Evolutionary conservation across 1,284 basidiomycete genomes (phyloP).

Genomic region (Cerioporus squamosus): DNA sequence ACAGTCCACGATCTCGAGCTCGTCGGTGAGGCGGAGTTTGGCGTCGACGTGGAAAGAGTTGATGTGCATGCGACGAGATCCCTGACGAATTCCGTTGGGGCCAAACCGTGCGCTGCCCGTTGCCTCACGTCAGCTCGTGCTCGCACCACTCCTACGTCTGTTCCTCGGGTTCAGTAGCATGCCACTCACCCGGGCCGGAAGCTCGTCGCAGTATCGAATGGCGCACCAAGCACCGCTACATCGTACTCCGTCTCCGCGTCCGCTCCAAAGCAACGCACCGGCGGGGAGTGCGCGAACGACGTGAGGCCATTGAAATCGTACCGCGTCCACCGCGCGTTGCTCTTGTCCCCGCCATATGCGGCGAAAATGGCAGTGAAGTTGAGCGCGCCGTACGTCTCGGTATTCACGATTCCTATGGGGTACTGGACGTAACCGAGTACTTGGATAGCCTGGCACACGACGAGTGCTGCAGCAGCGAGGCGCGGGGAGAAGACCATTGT

Average conservation of each 20-base stretch:
- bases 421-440: conserved; percentile 6
- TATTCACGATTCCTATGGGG: conserved; percentile 8
- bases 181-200: conserved; percentile 36
- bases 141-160: no score
- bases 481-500: not conserved
- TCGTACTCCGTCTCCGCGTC: conserved; percentile 33
- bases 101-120: conserved; percentile 37
- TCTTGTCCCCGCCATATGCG: conserved; percentile 16
- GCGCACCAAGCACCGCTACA: conserved; percentile 39
- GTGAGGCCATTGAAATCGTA: conserved; percentile 36
- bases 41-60: conserved; percentile 35
- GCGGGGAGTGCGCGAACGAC: conserved; percentile 32
- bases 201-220: conserved; percentile 40
- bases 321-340: conserved; percentile 27
- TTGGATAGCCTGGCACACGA: not conserved
- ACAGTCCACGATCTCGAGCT: conserved; percentile 38
- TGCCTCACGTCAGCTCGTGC: no score
- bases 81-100: conserved; percentile 43
- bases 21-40: conserved; percentile 34
- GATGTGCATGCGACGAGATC: conserved; percentile 34
- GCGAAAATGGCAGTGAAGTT: conserved; percentile 33
- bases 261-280: conserved; percentile 36
- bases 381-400: conserved; percentile 12
- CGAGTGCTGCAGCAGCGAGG: not conserved
- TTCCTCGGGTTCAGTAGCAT: no score